Evolutionary conservation across 1,139 yeast species (phyloP).

Genomic region (Yamadazyma friedrichii): DNA sequence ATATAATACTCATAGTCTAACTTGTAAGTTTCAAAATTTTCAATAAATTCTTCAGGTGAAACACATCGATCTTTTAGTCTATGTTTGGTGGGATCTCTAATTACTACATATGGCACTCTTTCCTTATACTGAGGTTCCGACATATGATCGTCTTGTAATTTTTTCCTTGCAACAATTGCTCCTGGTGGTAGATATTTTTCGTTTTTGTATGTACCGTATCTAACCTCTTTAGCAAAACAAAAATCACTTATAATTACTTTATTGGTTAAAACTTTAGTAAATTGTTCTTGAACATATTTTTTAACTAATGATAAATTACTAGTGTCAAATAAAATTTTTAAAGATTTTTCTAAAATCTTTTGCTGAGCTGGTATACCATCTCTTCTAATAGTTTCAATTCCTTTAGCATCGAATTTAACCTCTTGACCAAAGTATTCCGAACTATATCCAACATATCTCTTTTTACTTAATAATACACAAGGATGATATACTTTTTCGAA

Average conservation of each 20-base stretch:
- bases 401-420: conserved; percentile 83
- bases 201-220: conserved; percentile 77
- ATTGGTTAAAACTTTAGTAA: conserved; percentile 60
- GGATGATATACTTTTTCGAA: conserved; percentile 94
- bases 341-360: conserved; percentile 69
- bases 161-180: conserved; percentile 70
- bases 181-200: conserved; percentile 84
- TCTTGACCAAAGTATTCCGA: conserved; percentile 59
- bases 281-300: conserved; percentile 60
- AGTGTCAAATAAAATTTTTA: conserved; percentile 69
- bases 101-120: conserved; percentile 82
- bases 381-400: conserved; percentile 89
- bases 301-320: conserved; percentile 71
- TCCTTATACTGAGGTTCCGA: conserved; percentile 86
- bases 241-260: conserved; percentile 74
- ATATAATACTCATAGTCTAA: conserved; percentile 86
- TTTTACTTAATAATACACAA: conserved; percentile 76
- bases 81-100: conserved; percentile 61
- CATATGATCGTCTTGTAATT: conserved; percentile 62
- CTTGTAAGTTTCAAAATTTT: conserved; percentile 34
- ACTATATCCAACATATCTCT: conserved; percentile 83
- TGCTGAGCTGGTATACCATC: conserved; percentile 95
- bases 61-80: conserved; percentile 78
- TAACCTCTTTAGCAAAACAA: conserved; percentile 89
- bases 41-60: conserved; percentile 70